These are phyloP conservation scores for Hamigera avellanea DNA, from an alignment of 495 filamentous ascomycete species.

Conservation along the genomic window DNA sequence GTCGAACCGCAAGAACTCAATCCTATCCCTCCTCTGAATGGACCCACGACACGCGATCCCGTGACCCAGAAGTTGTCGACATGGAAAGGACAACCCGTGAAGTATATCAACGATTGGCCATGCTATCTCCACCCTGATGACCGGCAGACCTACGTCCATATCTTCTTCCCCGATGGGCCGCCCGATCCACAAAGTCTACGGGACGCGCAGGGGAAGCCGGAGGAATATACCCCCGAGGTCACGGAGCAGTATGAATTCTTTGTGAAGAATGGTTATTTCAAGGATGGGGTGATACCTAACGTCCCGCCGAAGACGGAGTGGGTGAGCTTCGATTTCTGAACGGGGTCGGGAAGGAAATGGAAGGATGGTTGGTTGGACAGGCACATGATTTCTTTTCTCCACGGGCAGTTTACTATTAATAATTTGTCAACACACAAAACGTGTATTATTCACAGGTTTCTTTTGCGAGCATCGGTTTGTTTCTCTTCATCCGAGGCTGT, in stretches of 20 bases:
- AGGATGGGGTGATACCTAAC: constrained; percentile 51
- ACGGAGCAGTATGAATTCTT: constrained; percentile 49
- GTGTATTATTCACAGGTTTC: not conserved
- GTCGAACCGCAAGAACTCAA: constrained; percentile 19
- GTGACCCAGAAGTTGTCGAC: constrained; percentile 22
- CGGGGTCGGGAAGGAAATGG: not conserved
- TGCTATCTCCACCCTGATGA: constrained; percentile 40
- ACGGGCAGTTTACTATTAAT: no score
- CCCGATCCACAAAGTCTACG: constrained; percentile 36
- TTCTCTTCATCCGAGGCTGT: no score
- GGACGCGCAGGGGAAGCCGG: constrained; percentile 25
- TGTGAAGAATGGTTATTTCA: constrained; percentile 48
- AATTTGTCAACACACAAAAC: no score
- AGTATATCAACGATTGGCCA: constrained; percentile 37
- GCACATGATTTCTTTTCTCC: no score
- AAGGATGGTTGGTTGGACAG: no score
- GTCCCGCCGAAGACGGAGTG: constrained; percentile 64
- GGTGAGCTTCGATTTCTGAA: constrained; percentile 45
- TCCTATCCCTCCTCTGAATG: constrained; percentile 25
- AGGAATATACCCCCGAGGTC: constrained; percentile 34
- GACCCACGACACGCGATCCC: constrained; percentile 27
- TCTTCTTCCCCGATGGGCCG: constrained; percentile 64
- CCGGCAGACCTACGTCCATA: constrained; percentile 36
- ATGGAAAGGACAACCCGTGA: constrained; percentile 47
- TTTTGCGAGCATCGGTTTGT: no score